Evolutionary conservation across 2,329 filamentous ascomycete genomes (phyloP).

Genomic region (Trichoderma sp.): DNA sequence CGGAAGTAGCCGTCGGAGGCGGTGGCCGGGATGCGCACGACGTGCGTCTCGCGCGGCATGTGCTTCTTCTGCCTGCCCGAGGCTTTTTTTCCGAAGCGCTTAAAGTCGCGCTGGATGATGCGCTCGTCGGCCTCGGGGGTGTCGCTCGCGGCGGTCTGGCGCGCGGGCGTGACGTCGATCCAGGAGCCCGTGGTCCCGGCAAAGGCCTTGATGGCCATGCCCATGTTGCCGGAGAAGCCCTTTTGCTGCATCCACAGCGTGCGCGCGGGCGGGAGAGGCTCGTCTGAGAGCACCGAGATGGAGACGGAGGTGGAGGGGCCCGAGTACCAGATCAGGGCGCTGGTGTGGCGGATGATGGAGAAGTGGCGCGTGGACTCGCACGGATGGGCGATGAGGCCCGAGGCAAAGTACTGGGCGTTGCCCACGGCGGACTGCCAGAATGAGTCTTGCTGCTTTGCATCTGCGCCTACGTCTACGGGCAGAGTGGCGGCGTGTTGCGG

Average conservation of each 20-base stretch:
- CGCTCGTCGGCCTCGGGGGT: slow-evolving; percentile 63
- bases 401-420: slow-evolving; percentile 67
- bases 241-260: slow-evolving; percentile 70
- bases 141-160: slow-evolving; percentile 51
- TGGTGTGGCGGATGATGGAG: slow-evolving; percentile 68
- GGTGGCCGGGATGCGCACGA: slow-evolving; percentile 66
- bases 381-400: slow-evolving; percentile 65
- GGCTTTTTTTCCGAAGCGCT: slow-evolving; percentile 63
- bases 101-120: slow-evolving; percentile 69
- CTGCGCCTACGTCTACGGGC: not conserved
- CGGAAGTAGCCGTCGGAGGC: slow-evolving; percentile 71
- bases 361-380: slow-evolving; percentile 67
- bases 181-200: slow-evolving; percentile 63
- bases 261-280: slow-evolving; percentile 58
- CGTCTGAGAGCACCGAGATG: slow-evolving; percentile 66
- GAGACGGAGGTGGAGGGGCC: slow-evolving; percentile 66
- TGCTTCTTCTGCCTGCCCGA: slow-evolving; percentile 53
- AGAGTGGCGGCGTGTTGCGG: not conserved
- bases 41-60: slow-evolving; percentile 62
- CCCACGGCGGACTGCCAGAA: slow-evolving; percentile 55
- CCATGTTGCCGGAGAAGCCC: slow-evolving; percentile 69
- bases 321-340: slow-evolving; percentile 66
- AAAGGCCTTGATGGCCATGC: slow-evolving; percentile 67
- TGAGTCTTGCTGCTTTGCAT: slow-evolving; percentile 28
- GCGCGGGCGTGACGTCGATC: slow-evolving; percentile 68